Evolutionary conservation across 352 stramenopile species (phyloP), one percentile per base, ranked within the genome.

Genomic region (Elongisporangium anandrum): DNA sequence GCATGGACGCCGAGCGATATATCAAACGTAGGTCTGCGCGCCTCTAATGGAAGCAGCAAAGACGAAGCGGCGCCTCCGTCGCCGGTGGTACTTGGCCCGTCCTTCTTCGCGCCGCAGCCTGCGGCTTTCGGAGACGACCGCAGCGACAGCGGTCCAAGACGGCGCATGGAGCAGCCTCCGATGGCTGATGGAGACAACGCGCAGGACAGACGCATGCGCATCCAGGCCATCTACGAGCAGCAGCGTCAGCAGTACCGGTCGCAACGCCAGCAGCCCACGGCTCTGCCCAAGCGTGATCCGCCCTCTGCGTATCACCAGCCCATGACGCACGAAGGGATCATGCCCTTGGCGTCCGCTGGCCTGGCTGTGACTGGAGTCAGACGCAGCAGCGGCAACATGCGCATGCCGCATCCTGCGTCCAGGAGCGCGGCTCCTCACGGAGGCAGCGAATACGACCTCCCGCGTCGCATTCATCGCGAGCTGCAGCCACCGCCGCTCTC

Each of bases 391-490:
- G 29, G 29, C 29, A 41, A 8, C 29, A 15, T 41, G 29, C 29
- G 29, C 9, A 41, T 41, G 29, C 4, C 29, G 29, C 29, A 41
- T 41, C 29, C 9, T 16, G 19, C 49, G 49, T 12, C 49, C 52
- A 64, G 65, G n/a, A 54, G 50, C 10, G 52, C 55, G 34, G 66
- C 64, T 4, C 12, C 52, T 16, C 6, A 54, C 19, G 34, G 57
- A n/a, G 26, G 57, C 26, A 22, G 62, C 39, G 39, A 29, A 5
- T 68, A 65, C 16, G 62, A 72, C 13, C 59, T 59, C 10, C 59
- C 68, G 21, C 54, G 61, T 19, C 67, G 69, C 13, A 77, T 85
- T 50, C 74, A 81, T 21, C 70, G 75, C 13, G 77, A 73, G 10
- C 48, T 72, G n/a, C 64, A 72, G 17, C 41, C 54, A 20, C 45